Percentiles rank a stretch among this genome's conserved stretches.
Evolutionary conservation across 2,329 filamentous ascomycete species (phyloP).

Genomic region (Sclerotinia glacialis): DNA sequence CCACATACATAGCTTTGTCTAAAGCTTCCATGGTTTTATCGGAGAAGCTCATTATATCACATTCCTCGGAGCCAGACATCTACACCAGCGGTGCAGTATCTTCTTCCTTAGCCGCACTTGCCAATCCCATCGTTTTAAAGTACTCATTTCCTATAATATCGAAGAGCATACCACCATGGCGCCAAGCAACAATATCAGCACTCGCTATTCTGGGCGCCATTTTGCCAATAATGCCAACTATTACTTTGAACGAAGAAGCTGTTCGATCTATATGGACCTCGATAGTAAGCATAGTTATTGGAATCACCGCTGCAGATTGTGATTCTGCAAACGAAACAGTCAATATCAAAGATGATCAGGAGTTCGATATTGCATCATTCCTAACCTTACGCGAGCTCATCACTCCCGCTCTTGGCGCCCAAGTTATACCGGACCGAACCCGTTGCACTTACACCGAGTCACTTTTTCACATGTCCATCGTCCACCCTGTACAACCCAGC

Average conservation of each 20-base stretch:
- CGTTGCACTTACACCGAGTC: constrained; percentile 69
- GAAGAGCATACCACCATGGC: constrained; percentile 73
- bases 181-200: constrained; percentile 68
- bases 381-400: constrained; percentile 66
- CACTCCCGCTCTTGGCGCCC: constrained; percentile 67
- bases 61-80: constrained; percentile 62
- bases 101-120: constrained; percentile 63
- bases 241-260: constrained; percentile 47
- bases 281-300: constrained; percentile 62
- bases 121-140: constrained; percentile 70
- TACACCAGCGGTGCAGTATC: constrained; percentile 67
- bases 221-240: constrained; percentile 56
- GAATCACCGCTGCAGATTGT: constrained; percentile 66
- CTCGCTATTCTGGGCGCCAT: constrained; percentile 66
- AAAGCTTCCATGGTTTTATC: constrained; percentile 75
- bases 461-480: constrained; percentile 78
- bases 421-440: constrained; percentile 62
- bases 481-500: constrained; percentile 64
- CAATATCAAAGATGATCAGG: constrained; percentile 64
- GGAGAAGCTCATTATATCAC: constrained; percentile 56
- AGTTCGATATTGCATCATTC: constrained; percentile 78
- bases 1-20: constrained; percentile 86
- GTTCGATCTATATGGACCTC: constrained; percentile 66
- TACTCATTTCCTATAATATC: constrained; percentile 74
- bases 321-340: constrained; percentile 44